phyloP scores from a whole-genome alignment of 2,329 filamentous ascomycete species.

The Proliferodiscus dingleyae region DNA sequence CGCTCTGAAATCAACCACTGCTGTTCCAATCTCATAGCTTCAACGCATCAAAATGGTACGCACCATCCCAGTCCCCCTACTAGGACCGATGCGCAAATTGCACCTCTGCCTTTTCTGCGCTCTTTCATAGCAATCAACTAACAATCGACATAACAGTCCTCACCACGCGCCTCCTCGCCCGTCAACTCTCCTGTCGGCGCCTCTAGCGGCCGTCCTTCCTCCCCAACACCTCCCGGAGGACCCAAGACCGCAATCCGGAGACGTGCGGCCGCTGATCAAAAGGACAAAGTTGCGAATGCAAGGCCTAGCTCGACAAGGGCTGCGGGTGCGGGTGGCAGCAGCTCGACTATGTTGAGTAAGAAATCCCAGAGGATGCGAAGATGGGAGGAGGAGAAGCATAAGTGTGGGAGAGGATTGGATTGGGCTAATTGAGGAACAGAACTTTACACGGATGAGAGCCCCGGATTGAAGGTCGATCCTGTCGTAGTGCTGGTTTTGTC shows the following conservation, averaged over 20 bases:
- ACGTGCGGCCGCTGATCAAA: constrained; percentile 92
- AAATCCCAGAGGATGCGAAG: constrained; percentile 24
- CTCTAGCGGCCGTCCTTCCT: constrained; percentile 72
- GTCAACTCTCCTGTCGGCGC: constrained; percentile 48
- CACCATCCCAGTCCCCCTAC: background rate
- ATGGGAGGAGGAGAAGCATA: background rate
- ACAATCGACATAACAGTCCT: constrained; percentile 25
- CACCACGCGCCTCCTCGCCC: constrained; percentile 49
- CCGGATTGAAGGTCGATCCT: constrained; percentile 94
- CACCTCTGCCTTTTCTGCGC: background rate
- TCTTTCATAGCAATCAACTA: background rate
- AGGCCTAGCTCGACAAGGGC: constrained; percentile 88
- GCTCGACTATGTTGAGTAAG: constrained; percentile 96
- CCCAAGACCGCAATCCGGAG: constrained; percentile 93
- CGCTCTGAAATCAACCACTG: constrained; percentile 4
- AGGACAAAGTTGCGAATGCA: constrained; percentile 93
- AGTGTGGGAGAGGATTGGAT: background rate
- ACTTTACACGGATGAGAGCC: constrained; percentile 97
- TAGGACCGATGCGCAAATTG: too few species aligned
- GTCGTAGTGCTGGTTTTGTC: constrained; percentile 95
- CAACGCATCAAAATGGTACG: constrained; percentile 16
- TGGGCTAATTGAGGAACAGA: constrained; percentile 40
- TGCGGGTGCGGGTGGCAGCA: constrained; percentile 91
- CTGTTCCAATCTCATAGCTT: background rate
- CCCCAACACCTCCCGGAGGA: constrained; percentile 85